Evolutionary conservation across 805 yeast genomes (phyloP).

Genomic region (Hanseniaspora thailandica): DNA sequence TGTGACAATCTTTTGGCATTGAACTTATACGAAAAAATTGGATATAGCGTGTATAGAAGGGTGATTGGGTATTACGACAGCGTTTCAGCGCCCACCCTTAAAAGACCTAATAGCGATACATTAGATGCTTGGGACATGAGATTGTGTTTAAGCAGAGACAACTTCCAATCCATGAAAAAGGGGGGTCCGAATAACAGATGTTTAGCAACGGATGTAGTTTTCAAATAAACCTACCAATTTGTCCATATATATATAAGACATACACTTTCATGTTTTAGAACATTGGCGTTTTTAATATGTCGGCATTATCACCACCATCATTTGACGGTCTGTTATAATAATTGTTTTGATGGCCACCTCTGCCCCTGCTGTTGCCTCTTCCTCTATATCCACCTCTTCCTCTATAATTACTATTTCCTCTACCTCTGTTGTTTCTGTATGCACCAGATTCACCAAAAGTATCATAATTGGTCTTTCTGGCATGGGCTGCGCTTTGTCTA

Average conservation of each 20-base stretch:
- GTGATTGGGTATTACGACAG: slow-evolving; percentile 75
- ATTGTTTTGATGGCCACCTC: slow-evolving; percentile 15
- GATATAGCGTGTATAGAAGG: slow-evolving; percentile 72
- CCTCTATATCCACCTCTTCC: slow-evolving; percentile 32
- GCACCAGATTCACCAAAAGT: slow-evolving; percentile 69
- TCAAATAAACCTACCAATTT: too few species aligned
- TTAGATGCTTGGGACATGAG: slow-evolving; percentile 87
- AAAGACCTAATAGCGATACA: slow-evolving; percentile 40
- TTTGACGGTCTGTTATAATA: slow-evolving; percentile 4
- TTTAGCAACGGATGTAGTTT: slow-evolving; percentile 54
- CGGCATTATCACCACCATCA: neutral
- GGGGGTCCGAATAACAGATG: slow-evolving; percentile 53
- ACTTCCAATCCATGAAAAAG: slow-evolving; percentile 39
- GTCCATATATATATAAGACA: neutral
- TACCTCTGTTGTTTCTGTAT: slow-evolving; percentile 39
- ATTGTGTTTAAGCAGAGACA: slow-evolving; percentile 48
- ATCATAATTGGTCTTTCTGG: slow-evolving; percentile 60
- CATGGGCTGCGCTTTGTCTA: slow-evolving; percentile 32
- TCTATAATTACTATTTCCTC: slow-evolving; percentile 24
- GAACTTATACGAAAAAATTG: slow-evolving; percentile 71
- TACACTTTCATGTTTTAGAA: neutral
- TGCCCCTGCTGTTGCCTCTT: slow-evolving; percentile 26
- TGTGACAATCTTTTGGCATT: slow-evolving; percentile 74
- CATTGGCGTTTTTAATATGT: neutral
- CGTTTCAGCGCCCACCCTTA: slow-evolving; percentile 26